Evolutionary conservation across 2,329 filamentous ascomycete genomes (phyloP).

Genomic region (Fusarium sp.): DNA sequence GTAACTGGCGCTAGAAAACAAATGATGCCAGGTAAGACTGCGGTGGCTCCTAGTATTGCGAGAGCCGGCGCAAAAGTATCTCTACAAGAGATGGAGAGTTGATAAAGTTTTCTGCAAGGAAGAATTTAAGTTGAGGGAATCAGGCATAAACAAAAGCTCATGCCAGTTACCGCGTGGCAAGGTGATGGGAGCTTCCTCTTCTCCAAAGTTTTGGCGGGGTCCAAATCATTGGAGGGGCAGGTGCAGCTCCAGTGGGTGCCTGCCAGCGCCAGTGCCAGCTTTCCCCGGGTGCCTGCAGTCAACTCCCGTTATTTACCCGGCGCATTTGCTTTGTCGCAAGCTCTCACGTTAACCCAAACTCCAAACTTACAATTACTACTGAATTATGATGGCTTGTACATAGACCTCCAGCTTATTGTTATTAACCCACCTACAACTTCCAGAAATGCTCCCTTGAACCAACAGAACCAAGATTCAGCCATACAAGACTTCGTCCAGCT

Average conservation of each 20-base stretch:
- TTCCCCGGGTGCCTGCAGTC: neutral
- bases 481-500: neutral
- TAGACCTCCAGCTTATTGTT: neutral
- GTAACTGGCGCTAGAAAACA: conserved; percentile 14
- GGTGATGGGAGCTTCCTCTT: conserved; percentile 15
- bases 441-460: neutral
- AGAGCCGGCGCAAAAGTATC: neutral
- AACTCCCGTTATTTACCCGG: conserved; percentile 47
- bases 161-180: conserved; percentile 17
- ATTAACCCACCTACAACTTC: neutral
- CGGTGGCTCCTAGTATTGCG: neutral
- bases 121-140: conserved; percentile 4
- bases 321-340: conserved; percentile 23
- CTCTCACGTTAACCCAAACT: neutral
- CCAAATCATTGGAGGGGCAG: conserved; percentile 48
- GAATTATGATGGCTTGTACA: neutral
- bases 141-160: conserved; percentile 27
- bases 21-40: neutral
- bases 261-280: conserved; percentile 9
- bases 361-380: neutral
- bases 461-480: neutral
- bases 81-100: neutral
- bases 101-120: neutral
- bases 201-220: conserved; percentile 48
- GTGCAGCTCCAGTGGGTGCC: conserved; percentile 18